Percentiles rank a stretch among this genome's conserved stretches.
phyloP scores from a whole-genome alignment of 139 green algal genomes.

The Marvania coccoides region DNA sequence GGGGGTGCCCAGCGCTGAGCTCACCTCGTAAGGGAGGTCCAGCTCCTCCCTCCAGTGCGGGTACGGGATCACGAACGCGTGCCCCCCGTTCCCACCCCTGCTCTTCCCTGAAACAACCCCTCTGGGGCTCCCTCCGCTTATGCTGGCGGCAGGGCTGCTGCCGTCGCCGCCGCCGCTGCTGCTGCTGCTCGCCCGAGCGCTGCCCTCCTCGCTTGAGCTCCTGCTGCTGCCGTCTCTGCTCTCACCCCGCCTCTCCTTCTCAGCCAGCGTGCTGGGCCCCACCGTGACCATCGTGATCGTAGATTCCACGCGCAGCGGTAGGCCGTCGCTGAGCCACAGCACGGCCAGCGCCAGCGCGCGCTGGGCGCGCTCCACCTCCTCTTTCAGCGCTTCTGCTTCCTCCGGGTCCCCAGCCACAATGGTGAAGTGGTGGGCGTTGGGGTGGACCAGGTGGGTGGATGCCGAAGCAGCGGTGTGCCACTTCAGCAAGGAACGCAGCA shows the following conservation, averaged over 20 bases:
- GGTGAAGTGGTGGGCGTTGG: neutral
- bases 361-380: neutral
- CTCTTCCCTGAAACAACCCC: no score
- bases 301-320: neutral
- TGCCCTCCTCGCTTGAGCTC: neutral
- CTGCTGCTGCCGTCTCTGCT: neutral
- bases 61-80: neutral
- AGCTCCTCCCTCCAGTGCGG: neutral
- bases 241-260: neutral
- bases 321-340: neutral
- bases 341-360: neutral
- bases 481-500: neutral
- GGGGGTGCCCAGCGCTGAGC: neutral
- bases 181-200: neutral
- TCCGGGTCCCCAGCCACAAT: neutral
- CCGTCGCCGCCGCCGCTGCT: neutral
- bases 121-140: no score
- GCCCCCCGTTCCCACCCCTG: no score
- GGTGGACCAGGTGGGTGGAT: neutral
- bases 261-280: neutral
- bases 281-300: conserved; percentile 1
- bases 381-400: neutral
- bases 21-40: neutral
- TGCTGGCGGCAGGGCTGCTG: neutral
- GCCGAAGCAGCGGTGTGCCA: neutral